Conservation (phyloP, 1,139 yeast species). For the Sugiyamaella neomexicana region DNA sequence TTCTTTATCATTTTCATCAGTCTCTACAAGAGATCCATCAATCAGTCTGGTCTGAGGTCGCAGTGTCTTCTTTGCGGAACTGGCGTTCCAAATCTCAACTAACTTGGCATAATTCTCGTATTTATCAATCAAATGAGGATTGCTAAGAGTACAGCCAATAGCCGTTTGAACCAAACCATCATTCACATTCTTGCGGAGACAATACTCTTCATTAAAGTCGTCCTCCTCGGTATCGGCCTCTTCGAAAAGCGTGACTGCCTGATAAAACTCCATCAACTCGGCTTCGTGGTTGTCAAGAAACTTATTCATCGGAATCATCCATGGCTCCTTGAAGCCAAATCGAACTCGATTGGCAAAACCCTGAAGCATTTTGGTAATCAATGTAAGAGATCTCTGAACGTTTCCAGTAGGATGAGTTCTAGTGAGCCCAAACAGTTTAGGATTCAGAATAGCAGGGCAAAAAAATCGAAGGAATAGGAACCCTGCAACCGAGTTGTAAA, state of each 20-base stretch:
- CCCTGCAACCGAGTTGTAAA: constrained; percentile 66
- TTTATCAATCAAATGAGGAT: constrained; percentile 41
- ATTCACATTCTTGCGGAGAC: constrained; percentile 13
- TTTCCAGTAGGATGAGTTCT: constrained; percentile 68
- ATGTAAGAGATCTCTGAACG: constrained; percentile 73
- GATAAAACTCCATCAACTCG: constrained; percentile 67
- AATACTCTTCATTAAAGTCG: constrained; percentile 40
- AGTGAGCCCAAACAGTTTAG: constrained; percentile 75
- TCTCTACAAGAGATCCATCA: background rate
- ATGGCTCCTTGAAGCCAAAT: constrained; percentile 83
- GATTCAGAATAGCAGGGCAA: constrained; percentile 90
- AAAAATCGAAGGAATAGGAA: constrained; percentile 81
- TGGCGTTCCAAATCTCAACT: constrained; percentile 32
- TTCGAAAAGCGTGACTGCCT: constrained; percentile 53
- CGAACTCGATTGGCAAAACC: constrained; percentile 74
- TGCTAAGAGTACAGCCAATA: constrained; percentile 39
- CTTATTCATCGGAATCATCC: constrained; percentile 65
- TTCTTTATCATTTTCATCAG: background rate
- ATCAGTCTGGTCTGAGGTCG: background rate
- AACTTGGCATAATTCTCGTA: constrained; percentile 37
- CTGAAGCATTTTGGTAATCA: constrained; percentile 78
- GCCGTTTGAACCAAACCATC: constrained; percentile 22
- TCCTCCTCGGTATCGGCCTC: constrained; percentile 48
- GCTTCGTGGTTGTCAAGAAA: constrained; percentile 60
- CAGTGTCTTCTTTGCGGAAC: constrained; percentile 6